Percentiles rank a stretch among this genome's conserved stretches.
Evolutionary conservation across 1,139 yeast species (phyloP).

Genomic region (Trichomonascaceae sp.): DNA sequence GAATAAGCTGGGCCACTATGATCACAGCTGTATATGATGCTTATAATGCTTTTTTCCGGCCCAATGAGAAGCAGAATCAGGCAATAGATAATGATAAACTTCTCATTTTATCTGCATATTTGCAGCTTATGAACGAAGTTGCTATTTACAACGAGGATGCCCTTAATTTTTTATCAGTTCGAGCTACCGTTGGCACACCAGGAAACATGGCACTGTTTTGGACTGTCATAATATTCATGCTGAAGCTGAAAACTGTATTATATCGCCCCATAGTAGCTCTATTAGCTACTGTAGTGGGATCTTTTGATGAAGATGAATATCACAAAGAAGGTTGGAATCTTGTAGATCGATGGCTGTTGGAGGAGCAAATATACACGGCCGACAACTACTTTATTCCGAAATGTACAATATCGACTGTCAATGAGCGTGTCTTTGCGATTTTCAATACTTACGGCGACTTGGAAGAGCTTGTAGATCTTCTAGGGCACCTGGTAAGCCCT

Average conservation of each 20-base stretch:
- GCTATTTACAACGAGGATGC: conserved; percentile 41
- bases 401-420: conserved; percentile 22
- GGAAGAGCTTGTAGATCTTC: background rate
- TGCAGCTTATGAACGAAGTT: conserved; percentile 49
- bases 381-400: conserved; percentile 4
- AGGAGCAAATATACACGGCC: conserved; percentile 20
- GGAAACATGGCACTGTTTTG: conserved; percentile 14
- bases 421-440: conserved; percentile 27
- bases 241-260: conserved; percentile 47
- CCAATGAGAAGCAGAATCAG: conserved; percentile 2
- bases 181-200: conserved; percentile 10
- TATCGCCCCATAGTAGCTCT: conserved; percentile 49
- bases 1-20: conserved; percentile 6
- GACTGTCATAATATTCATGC: conserved; percentile 40
- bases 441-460: conserved; percentile 20
- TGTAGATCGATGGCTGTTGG: conserved; percentile 71
- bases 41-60: conserved; percentile 1
- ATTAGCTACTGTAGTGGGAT: conserved; percentile 47
- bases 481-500: conserved; percentile 43
- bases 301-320: conserved; percentile 34
- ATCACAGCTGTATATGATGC: conserved; percentile 4
- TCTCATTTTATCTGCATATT: conserved; percentile 68
- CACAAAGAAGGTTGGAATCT: conserved; percentile 60
- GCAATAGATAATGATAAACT: conserved; percentile 78
- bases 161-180: background rate